phyloP scores from a whole-genome alignment of 352 stramenopile species.

The Peronospora farinosa region DNA sequence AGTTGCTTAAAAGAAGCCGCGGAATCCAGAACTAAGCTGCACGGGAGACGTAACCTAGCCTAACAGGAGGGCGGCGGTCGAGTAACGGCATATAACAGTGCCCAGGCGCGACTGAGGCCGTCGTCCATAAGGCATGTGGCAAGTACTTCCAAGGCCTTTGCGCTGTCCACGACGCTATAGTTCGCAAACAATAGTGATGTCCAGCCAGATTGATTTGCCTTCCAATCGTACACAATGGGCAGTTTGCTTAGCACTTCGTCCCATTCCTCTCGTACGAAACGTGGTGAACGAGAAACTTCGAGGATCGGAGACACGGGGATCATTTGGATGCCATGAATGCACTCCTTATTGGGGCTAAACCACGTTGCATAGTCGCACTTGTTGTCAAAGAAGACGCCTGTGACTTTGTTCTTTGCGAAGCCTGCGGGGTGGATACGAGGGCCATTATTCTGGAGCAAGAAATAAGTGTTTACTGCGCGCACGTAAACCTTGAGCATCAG shows the following conservation, averaged over 20 bases:
- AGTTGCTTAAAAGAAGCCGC: not conserved
- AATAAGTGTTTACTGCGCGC: constrained; percentile 60
- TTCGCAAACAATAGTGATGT: constrained; percentile 59
- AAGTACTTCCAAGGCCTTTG: constrained; percentile 34
- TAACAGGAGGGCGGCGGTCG: constrained; percentile 25
- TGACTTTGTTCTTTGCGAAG: constrained; percentile 66
- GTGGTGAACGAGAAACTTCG: constrained; percentile 28
- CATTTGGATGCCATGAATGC: constrained; percentile 78
- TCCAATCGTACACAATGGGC: constrained; percentile 47
- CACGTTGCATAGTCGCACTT: constrained; percentile 71
- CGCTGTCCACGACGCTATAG: constrained; percentile 41
- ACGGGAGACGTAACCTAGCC: not conserved
- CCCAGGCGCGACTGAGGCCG: constrained; percentile 61
- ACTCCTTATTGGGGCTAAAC: constrained; percentile 69
- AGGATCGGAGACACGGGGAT: constrained; percentile 54
- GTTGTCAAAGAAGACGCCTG: constrained; percentile 70
- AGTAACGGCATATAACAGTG: constrained; percentile 52
- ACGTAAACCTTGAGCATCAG: constrained; percentile 58
- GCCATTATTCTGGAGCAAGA: constrained; percentile 43
- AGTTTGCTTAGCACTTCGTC: constrained; percentile 47
- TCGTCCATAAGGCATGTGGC: constrained; percentile 54
- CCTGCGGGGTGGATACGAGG: constrained; percentile 37
- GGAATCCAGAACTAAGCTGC: no score
- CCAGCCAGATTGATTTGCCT: constrained; percentile 41
- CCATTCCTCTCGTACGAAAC: constrained; percentile 61